Evolutionary conservation across 2,329 filamentous ascomycete genomes (phyloP).

Genomic region (Colletotrichum sp.): DNA sequence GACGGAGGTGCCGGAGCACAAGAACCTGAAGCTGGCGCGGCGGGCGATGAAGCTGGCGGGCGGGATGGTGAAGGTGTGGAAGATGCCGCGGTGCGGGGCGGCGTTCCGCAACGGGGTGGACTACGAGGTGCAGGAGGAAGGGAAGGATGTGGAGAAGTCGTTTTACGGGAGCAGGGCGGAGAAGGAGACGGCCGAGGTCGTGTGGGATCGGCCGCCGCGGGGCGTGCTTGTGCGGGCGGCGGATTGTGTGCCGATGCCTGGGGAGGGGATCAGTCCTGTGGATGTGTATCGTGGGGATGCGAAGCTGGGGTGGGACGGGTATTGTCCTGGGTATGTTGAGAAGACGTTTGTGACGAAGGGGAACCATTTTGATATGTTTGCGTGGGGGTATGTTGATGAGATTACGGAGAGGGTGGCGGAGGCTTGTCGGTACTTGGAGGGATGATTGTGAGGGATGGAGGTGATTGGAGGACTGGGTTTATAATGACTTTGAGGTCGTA

Average conservation of each 20-base stretch:
- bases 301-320: slow-evolving; percentile 54
- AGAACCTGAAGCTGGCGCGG: slow-evolving; percentile 38
- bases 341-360: slow-evolving; percentile 54
- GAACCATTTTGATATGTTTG: slow-evolving; percentile 57
- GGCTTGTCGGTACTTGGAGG: slow-evolving; percentile 27
- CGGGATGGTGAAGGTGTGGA: slow-evolving; percentile 45
- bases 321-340: slow-evolving; percentile 48
- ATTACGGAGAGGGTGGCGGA: slow-evolving; percentile 29
- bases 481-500: not conserved
- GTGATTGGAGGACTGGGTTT: not conserved
- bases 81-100: slow-evolving; percentile 38
- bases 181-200: slow-evolving; percentile 20
- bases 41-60: slow-evolving; percentile 47
- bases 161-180: slow-evolving; percentile 2
- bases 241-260: slow-evolving; percentile 39
- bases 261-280: slow-evolving; percentile 35
- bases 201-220: slow-evolving; percentile 37
- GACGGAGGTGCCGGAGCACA: slow-evolving; percentile 33
- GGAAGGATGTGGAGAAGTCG: not conserved
- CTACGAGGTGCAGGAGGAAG: not conserved
- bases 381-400: slow-evolving; percentile 27
- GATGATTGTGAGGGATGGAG: not conserved
- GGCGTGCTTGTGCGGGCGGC: slow-evolving; percentile 51
- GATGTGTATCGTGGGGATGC: slow-evolving; percentile 48
- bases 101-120: not conserved